A percentile compares a stretch with the other conserved stretches of the same genome.
These are phyloP conservation scores for Ceraceosorus bombacis DNA, from an alignment of 1,284 basidiomycete genomes.

Conservation along the genomic window DNA sequence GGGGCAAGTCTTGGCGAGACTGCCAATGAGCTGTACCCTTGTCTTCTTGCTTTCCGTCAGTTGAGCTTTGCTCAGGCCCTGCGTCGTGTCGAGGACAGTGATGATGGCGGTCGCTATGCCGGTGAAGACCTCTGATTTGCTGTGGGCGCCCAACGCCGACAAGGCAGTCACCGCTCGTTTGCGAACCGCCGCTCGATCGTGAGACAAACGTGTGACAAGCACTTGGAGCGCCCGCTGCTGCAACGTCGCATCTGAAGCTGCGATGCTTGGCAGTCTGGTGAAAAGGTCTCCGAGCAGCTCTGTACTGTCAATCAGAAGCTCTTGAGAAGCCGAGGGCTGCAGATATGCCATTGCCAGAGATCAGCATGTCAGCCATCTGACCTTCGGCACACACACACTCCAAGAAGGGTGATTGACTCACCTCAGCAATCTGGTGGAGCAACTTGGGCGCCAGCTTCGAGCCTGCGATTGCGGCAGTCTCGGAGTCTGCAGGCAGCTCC, in stretches of 20 bases:
- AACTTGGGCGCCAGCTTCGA: conserved; percentile 78
- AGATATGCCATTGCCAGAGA: too few relatives aligned
- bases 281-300: conserved; percentile 87
- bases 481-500: conserved; percentile 72
- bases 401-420: conserved; percentile 12
- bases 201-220: conserved; percentile 53
- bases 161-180: conserved; percentile 53
- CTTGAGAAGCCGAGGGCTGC: conserved; percentile 66
- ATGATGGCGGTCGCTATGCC: conserved; percentile 28
- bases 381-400: not conserved
- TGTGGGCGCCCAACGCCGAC: conserved; percentile 57
- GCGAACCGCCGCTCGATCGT: conserved; percentile 25
- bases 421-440: conserved; percentile 56
- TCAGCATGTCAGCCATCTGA: too few relatives aligned
- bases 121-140: conserved; percentile 35
- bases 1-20: conserved; percentile 50
- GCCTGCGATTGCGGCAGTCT: conserved; percentile 69
- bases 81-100: conserved; percentile 44
- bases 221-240: conserved; percentile 60
- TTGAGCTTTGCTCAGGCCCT: conserved; percentile 12
- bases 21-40: conserved; percentile 69
- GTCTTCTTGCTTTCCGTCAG: conserved; percentile 57
- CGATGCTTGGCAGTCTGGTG: conserved; percentile 54
- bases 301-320: conserved; percentile 77
- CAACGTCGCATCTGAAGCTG: conserved; percentile 50